phyloP scores from a whole-genome alignment of 2,329 filamentous ascomycete species.

The Alternaria sp. region DNA sequence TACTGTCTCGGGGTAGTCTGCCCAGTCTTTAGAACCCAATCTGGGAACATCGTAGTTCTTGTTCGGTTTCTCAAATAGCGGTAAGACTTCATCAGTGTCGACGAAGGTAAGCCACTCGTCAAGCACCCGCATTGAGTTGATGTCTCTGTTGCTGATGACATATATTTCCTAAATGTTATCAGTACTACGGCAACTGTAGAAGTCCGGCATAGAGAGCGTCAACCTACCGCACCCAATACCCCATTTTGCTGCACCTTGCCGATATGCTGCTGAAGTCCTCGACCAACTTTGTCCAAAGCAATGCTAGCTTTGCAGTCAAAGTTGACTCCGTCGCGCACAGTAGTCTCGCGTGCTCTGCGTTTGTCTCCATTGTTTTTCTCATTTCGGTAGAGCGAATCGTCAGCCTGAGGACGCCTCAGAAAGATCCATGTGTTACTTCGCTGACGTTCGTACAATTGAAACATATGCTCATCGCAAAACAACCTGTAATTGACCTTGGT shows the following conservation, averaged over 20 bases:
- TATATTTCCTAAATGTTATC: constrained; percentile 48
- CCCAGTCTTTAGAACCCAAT: constrained; percentile 35
- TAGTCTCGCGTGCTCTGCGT: constrained; percentile 31
- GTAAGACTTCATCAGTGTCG: constrained; percentile 48
- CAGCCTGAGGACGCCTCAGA: constrained; percentile 35
- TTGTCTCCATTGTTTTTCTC: constrained; percentile 27
- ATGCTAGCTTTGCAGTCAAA: constrained; percentile 47
- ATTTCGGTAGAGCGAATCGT: constrained; percentile 43
- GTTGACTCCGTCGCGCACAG: constrained; percentile 33
- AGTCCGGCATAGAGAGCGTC: neutral
- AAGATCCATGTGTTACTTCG: constrained; percentile 50
- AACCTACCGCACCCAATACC: constrained; percentile 49
- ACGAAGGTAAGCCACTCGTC: constrained; percentile 52
- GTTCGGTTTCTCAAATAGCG: constrained; percentile 46
- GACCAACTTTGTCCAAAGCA: constrained; percentile 50
- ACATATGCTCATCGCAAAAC: constrained; percentile 45
- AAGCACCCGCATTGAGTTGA: constrained; percentile 45
- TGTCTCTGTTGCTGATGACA: constrained; percentile 53
- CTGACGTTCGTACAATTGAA: constrained; percentile 50
- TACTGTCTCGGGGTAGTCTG: constrained; percentile 19
- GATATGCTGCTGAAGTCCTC: constrained; percentile 46
- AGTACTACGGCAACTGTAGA: neutral
- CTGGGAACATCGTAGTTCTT: constrained; percentile 43
- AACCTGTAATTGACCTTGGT: constrained; percentile 50
- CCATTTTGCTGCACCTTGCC: constrained; percentile 48